Conservation (phyloP, 129 eudicot genomes). For the Oenanthe sinensis region DNA sequence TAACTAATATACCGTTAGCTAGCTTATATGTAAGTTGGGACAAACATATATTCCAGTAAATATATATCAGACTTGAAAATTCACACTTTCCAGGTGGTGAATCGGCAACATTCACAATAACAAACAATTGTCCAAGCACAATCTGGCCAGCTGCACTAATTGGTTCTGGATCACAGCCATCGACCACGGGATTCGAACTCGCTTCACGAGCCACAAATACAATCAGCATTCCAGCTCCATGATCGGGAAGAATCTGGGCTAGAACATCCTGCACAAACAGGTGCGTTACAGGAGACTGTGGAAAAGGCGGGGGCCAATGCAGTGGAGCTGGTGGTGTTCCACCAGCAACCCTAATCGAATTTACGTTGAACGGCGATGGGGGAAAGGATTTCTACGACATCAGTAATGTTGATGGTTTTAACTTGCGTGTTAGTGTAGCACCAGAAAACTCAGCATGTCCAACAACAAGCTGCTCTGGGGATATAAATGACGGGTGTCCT, state of each 20-base stretch:
- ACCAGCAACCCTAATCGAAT: background rate
- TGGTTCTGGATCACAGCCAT: background rate
- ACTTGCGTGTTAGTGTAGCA: background rate
- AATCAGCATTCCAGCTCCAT: background rate
- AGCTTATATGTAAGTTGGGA: too few species aligned
- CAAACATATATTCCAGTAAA: too few species aligned
- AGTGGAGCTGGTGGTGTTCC: background rate
- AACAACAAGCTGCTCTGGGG: background rate
- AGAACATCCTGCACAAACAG: background rate
- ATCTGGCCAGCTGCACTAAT: constrained; percentile 6
- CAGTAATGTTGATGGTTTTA: background rate
- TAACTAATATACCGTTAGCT: too few species aligned
- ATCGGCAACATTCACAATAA: constrained; percentile 6
- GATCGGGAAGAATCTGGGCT: constrained; percentile 3
- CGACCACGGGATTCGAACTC: background rate
- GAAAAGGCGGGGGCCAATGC: background rate
- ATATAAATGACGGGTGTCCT: background rate
- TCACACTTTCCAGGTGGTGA: background rate
- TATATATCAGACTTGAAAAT: too few species aligned
- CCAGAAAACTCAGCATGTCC: background rate
- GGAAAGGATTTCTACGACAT: background rate
- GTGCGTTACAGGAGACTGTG: background rate
- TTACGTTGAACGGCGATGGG: background rate
- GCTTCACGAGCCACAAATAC: background rate
- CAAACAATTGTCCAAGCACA: background rate